phyloP scores from a whole-genome alignment of 805 yeast genomes.

The Saccharomycopsis olivae region DNA sequence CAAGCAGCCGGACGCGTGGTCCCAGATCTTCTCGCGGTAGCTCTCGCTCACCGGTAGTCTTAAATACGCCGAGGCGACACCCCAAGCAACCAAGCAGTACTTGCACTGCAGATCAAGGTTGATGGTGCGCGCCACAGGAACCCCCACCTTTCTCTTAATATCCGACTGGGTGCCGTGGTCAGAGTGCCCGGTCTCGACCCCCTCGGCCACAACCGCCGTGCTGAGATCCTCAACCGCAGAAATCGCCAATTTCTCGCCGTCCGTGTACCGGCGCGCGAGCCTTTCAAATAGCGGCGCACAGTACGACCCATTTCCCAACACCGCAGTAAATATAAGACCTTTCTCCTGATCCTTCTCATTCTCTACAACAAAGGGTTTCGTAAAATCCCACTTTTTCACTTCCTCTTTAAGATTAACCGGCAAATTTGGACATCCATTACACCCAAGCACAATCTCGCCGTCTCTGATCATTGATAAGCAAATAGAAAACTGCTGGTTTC shows the following conservation, averaged over 20 bases:
- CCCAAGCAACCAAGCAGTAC: constrained; percentile 83
- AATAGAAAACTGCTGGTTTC: constrained; percentile 96
- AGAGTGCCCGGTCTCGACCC: constrained; percentile 92
- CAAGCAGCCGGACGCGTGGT: constrained; percentile 93
- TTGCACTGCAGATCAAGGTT: constrained; percentile 94
- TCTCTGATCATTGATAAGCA: constrained; percentile 84
- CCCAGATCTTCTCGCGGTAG: constrained; percentile 96
- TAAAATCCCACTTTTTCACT: constrained; percentile 20
- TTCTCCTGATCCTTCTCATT: constrained; percentile 2
- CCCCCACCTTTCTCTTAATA: constrained; percentile 56
- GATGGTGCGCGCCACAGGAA: constrained; percentile 49
- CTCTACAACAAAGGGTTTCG: constrained; percentile 1
- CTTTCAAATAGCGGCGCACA: no score
- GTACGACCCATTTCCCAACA: constrained; percentile 58
- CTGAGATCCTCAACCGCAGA: no score
- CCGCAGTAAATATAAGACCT: constrained; percentile 48
- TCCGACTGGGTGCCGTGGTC: constrained; percentile 76
- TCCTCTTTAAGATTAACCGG: constrained; percentile 37
- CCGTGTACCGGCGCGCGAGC: no score
- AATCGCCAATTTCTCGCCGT: no score
- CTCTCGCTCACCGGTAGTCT: constrained; percentile 70
- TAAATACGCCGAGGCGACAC: constrained; percentile 85
- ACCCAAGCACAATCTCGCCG: constrained; percentile 80
- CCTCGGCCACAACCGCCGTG: constrained; percentile 79
- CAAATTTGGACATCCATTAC: constrained; percentile 93